Conservation (phyloP, 1,284 basidiomycete genomes). For the Takashimella koratensis region DNA sequence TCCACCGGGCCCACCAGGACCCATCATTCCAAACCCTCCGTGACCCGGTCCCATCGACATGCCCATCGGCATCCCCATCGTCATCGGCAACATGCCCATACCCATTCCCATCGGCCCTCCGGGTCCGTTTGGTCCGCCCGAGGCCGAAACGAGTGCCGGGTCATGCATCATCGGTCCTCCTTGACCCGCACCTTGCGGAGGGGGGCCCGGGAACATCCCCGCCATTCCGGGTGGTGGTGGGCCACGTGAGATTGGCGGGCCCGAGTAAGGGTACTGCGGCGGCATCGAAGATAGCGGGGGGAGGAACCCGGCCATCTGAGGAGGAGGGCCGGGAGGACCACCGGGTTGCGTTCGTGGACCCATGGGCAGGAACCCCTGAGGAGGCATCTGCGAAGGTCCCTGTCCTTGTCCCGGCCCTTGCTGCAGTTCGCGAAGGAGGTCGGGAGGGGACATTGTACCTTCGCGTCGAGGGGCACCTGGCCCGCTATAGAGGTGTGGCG, state of each 20-base stretch:
- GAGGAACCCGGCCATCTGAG: constrained; percentile 17
- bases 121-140: no score
- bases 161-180: neutral
- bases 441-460: constrained; percentile 13
- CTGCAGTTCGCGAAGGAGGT: constrained; percentile 21
- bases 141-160: no score
- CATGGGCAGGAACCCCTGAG: constrained; percentile 8
- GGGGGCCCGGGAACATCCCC: no score
- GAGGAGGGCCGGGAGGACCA: constrained; percentile 8
- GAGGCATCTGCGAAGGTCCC: neutral
- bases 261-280: constrained; percentile 8
- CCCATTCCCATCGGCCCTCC: neutral
- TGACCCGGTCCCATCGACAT: constrained; percentile 1
- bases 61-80: neutral
- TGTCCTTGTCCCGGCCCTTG: neutral
- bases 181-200: no score
- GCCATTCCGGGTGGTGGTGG: neutral
- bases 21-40: neutral
- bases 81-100: neutral
- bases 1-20: neutral
- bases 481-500: constrained; percentile 2
- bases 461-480: constrained; percentile 1
- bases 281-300: constrained; percentile 6
- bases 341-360: neutral
- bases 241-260: constrained; percentile 1